Percentiles rank a stretch among this genome's conserved stretches.
These are phyloP conservation scores for Penicillium crystallinum DNA, from an alignment of 495 filamentous ascomycete genomes.

Conservation along the genomic window DNA sequence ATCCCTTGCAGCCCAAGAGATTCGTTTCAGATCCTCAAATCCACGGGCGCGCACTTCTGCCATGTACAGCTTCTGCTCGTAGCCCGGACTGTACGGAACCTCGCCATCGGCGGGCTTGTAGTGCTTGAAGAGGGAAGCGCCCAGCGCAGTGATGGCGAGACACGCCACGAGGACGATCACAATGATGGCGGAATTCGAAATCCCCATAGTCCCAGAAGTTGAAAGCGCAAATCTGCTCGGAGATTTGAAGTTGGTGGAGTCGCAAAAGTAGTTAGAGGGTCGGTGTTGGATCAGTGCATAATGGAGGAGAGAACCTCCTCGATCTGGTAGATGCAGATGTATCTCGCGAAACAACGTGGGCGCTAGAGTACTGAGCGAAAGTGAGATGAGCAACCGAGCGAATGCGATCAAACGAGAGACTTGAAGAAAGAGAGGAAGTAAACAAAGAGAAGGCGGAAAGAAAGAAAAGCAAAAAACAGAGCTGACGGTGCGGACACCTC, in stretches of 20 bases:
- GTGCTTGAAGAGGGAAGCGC: conserved; percentile 31
- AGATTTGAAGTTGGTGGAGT: background rate
- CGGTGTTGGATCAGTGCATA: conserved; percentile 1
- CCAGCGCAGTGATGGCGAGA: conserved; percentile 30
- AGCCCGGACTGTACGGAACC: conserved; percentile 12
- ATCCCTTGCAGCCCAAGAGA: conserved; percentile 20
- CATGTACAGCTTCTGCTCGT: conserved; percentile 39
- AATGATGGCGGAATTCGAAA: conserved; percentile 34
- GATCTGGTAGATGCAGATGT: background rate
- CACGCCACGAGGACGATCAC: conserved; percentile 41
- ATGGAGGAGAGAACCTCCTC: background rate
- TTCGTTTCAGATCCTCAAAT: conserved; percentile 22
- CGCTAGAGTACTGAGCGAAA: background rate
- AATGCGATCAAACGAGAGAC: background rate
- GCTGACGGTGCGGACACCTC: background rate
- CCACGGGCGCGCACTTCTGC: conserved; percentile 33
- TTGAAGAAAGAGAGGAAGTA: background rate
- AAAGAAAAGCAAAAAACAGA: background rate
- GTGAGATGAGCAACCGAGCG: background rate
- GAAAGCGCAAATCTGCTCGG: background rate
- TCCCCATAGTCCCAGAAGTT: conserved; percentile 18
- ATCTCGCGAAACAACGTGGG: background rate
- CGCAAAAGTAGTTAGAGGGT: background rate
- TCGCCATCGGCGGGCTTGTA: conserved; percentile 22
- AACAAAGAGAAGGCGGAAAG: background rate